Evolutionary conservation across 441 rosid species (phyloP).

Genomic region (Isatis lusitanica): DNA sequence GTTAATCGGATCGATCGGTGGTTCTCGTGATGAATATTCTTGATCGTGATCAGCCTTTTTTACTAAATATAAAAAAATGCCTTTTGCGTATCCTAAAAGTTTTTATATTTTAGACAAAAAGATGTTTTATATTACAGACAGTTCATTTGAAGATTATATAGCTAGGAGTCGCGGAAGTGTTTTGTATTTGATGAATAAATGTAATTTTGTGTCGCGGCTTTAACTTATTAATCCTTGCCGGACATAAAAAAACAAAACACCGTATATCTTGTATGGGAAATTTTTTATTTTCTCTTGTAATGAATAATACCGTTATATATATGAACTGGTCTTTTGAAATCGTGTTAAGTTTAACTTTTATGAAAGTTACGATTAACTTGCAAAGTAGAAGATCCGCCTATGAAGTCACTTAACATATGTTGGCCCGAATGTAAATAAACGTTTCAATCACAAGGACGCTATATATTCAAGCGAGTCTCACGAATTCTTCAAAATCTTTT

Average conservation of each 20-base stretch:
- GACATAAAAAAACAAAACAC: not conserved
- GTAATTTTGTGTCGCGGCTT: slow-evolving; percentile 24
- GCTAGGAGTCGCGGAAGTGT: not conserved
- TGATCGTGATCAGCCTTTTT: slow-evolving; percentile 17
- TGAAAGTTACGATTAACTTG: not conserved
- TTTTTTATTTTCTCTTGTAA: not conserved
- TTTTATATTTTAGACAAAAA: not conserved
- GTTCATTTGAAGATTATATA: slow-evolving; percentile 25
- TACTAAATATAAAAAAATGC: not conserved
- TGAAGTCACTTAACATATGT: no score
- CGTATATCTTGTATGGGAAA: not conserved
- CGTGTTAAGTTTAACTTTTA: not conserved
- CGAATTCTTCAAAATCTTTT: no score
- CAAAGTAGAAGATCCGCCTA: no score
- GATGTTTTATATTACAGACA: slow-evolving; percentile 17
- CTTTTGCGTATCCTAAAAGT: slow-evolving; percentile 17
- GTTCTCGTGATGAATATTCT: slow-evolving; percentile 18
- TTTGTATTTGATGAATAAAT: slow-evolving; percentile 22
- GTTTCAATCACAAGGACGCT: no score
- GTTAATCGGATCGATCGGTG: slow-evolving; percentile 25
- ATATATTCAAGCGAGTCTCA: no score
- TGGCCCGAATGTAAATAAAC: no score
- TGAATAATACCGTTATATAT: not conserved
- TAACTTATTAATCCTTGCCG: slow-evolving; percentile 15
- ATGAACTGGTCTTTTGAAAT: not conserved